These are phyloP conservation scores for Rhodotorula diobovata DNA, from an alignment of 768 basidiomycete genomes.

Conservation along the genomic window DNA sequence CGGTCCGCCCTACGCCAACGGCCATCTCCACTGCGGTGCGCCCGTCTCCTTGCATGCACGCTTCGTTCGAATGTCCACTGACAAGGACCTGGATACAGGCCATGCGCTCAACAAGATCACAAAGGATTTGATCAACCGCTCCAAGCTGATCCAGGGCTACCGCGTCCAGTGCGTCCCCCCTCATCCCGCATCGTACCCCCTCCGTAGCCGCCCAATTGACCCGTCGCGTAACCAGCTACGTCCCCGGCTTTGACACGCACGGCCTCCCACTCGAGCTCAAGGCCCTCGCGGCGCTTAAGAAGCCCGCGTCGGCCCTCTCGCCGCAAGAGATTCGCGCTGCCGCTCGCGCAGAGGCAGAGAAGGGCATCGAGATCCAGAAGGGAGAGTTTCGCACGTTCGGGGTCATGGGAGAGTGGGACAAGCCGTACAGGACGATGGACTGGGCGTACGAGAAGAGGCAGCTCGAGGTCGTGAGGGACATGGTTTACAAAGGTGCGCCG, in stretches of 20 bases:
- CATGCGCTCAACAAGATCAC: constrained; percentile 94
- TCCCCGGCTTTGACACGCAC: constrained; percentile 98
- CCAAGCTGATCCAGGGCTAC: constrained; percentile 68
- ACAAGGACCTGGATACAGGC: constrained; percentile 52
- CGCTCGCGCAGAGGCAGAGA: constrained; percentile 66
- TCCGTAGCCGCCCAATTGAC: not conserved
- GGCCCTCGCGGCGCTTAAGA: constrained; percentile 66
- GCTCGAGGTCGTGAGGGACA: constrained; percentile 72
- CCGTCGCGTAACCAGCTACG: constrained; percentile 60
- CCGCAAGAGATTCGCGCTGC: constrained; percentile 62
- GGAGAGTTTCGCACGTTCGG: constrained; percentile 74
- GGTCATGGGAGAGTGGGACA: constrained; percentile 78
- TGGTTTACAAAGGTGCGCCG: constrained; percentile 72
- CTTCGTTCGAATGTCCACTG: not conserved
- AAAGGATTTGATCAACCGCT: constrained; percentile 93
- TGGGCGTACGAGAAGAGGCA: constrained; percentile 83
- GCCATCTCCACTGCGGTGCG: constrained; percentile 87
- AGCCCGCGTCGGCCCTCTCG: constrained; percentile 53
- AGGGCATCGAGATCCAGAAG: constrained; percentile 70
- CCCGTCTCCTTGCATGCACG: not conserved
- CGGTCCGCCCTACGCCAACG: constrained; percentile 97
- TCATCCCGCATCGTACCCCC: constrained; percentile 18
- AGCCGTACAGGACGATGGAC: constrained; percentile 85
- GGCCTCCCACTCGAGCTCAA: constrained; percentile 96
- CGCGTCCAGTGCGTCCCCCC: constrained; percentile 67